phyloP scores from a whole-genome alignment of 2,329 filamentous ascomycete species.

The Pseudofabraea citricarpa region DNA sequence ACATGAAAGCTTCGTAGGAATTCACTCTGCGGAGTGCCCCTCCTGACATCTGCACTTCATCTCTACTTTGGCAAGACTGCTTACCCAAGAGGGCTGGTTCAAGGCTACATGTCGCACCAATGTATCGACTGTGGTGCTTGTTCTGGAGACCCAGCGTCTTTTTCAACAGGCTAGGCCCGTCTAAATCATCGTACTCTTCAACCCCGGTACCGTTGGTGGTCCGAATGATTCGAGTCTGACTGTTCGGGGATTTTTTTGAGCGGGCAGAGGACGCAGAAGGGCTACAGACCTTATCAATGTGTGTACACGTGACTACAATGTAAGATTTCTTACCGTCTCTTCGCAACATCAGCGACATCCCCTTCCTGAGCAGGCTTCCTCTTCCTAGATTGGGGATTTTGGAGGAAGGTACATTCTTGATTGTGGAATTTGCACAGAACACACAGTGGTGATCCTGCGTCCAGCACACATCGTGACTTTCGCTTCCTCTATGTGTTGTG shows the following conservation, averaged over 20 bases:
- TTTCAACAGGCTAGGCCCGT: slow-evolving; percentile 58
- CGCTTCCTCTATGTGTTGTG: slow-evolving; percentile 18
- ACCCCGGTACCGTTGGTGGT: slow-evolving; percentile 59
- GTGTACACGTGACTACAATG: slow-evolving; percentile 7
- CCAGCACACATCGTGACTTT: slow-evolving; percentile 58
- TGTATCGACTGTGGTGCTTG: slow-evolving; percentile 74
- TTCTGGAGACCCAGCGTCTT: slow-evolving; percentile 71
- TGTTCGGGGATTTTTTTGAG: slow-evolving; percentile 35
- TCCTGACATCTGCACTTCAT: slow-evolving; percentile 68
- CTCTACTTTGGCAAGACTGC: slow-evolving; percentile 70
- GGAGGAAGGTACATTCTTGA: slow-evolving; percentile 71
- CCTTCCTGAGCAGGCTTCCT: slow-evolving; percentile 59
- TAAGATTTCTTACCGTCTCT: slow-evolving; percentile 15
- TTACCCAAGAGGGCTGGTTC: slow-evolving; percentile 74
- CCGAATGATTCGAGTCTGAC: slow-evolving; percentile 49
- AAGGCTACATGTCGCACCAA: slow-evolving; percentile 75
- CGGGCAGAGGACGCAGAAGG: slow-evolving; percentile 44
- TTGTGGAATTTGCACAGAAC: slow-evolving; percentile 72
- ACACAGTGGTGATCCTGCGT: slow-evolving; percentile 67
- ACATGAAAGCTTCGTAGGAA: slow-evolving; percentile 70
- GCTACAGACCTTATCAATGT: slow-evolving; percentile 38
- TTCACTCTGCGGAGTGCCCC: slow-evolving; percentile 68
- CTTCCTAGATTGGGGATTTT: slow-evolving; percentile 72
- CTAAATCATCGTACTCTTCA: slow-evolving; percentile 65
- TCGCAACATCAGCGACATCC: slow-evolving; percentile 34